These are phyloP conservation scores for Brassica carinata DNA, from an alignment of 345 rosid species.

Conservation along the genomic window DNA sequence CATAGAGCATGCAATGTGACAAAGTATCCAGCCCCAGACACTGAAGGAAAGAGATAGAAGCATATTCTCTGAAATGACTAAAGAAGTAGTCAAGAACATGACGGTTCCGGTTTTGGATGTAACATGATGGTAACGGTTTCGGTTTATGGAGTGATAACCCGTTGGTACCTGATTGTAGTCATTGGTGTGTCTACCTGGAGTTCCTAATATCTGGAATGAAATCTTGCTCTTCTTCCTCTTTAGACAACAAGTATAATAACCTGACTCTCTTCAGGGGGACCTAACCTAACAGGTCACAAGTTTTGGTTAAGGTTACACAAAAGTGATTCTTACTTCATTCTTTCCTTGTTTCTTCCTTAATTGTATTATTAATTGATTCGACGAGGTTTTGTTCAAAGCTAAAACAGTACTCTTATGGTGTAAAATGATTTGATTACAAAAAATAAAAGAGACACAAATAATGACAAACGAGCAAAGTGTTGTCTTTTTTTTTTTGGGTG, in stretches of 20 bases:
- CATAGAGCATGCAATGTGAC: conserved; percentile 72
- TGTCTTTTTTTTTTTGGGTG: background rate
- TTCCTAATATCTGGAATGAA: conserved; percentile 4
- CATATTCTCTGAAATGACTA: conserved; percentile 55
- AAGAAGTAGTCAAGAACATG: conserved; percentile 60
- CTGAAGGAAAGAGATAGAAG: conserved; percentile 55
- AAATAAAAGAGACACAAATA: background rate
- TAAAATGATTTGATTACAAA: conserved; percentile 8
- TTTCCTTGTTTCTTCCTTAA: conserved; percentile 30
- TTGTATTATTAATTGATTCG: background rate
- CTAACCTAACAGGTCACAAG: no score
- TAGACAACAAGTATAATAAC: no score
- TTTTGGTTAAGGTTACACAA: no score
- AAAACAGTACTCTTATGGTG: conserved; percentile 10
- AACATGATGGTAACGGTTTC: conserved; percentile 29
- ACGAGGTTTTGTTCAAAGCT: conserved; percentile 1
- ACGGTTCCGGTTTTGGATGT: conserved; percentile 62
- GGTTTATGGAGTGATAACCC: conserved; percentile 81
- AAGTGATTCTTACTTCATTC: conserved; percentile 13
- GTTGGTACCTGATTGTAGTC: conserved; percentile 78
- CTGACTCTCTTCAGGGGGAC: no score
- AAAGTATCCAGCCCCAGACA: conserved; percentile 53
- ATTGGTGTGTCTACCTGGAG: conserved; percentile 69
- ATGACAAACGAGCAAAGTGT: background rate
- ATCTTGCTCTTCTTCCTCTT: no score